Evolutionary conservation across 495 filamentous ascomycete genomes (phyloP).

Genomic region (Penicillium bialowiezense): DNA sequence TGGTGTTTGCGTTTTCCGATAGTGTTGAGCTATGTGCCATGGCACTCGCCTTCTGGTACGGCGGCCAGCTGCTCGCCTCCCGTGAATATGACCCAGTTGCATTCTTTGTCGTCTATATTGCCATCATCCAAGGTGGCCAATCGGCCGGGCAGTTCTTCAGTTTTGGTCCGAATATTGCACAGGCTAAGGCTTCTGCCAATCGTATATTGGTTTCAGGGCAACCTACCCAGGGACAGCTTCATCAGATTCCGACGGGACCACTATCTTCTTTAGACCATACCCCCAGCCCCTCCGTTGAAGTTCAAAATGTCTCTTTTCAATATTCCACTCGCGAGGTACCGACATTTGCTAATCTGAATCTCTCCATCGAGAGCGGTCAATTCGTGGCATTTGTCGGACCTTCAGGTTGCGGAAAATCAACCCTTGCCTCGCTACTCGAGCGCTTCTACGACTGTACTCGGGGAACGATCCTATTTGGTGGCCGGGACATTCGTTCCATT

Average conservation of each 20-base stretch:
- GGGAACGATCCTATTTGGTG: slow-evolving; percentile 38
- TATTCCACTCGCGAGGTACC: slow-evolving; percentile 53
- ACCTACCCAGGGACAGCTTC: not conserved
- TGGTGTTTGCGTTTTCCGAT: slow-evolving; percentile 37
- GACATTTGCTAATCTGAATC: slow-evolving; percentile 43
- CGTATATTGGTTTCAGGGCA: slow-evolving; percentile 42
- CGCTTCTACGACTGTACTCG: slow-evolving; percentile 54
- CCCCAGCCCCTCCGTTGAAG: slow-evolving; percentile 12
- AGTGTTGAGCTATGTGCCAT: slow-evolving; percentile 49
- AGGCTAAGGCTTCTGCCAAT: slow-evolving; percentile 54
- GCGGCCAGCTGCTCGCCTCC: slow-evolving; percentile 49
- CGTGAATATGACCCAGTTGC: slow-evolving; percentile 46
- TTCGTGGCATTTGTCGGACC: slow-evolving; percentile 71
- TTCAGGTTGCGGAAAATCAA: slow-evolving; percentile 72
- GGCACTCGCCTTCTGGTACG: slow-evolving; percentile 61
- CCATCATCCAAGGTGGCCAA: slow-evolving; percentile 56
- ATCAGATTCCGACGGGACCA: not conserved
- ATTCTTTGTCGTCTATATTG: slow-evolving; percentile 61
- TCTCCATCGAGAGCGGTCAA: slow-evolving; percentile 58
- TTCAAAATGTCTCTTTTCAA: slow-evolving; percentile 56
- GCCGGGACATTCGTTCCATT: slow-evolving; percentile 35
- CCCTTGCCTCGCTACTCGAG: slow-evolving; percentile 62
- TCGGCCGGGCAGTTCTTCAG: slow-evolving; percentile 52
- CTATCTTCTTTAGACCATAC: too few relatives aligned
- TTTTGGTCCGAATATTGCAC: slow-evolving; percentile 49